Base-by-base conservation (phyloP, 352 stramenopile genomes). In the Globisporangium apiculatum region DNA sequence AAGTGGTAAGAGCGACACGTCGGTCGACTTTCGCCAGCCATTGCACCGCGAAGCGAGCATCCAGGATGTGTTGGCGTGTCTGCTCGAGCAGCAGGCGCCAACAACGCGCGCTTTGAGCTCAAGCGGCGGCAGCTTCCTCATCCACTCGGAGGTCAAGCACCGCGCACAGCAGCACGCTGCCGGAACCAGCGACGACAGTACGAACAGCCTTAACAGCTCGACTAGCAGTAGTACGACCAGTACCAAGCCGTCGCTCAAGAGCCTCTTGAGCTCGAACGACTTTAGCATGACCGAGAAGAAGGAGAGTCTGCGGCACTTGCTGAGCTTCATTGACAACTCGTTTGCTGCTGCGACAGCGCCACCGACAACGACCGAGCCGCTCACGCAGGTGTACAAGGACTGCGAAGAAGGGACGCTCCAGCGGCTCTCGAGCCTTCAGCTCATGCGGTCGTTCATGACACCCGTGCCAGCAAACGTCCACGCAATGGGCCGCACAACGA, bases 261-360 rank as follows among this genome's bases (percentile, higher is more conserved):
- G 81, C 48, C 65, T 94, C 10, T 63, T 94, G 55, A 91, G 83
- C 65, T 89, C 79, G n/a, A 86, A 82, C 48, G 68, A 88, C 53
- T 94, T 94, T 45, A 79, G 68, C 14, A 86, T 90, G 79, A 91
- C 76, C 31, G 79, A 94, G 63, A 94, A 94, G 73, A 94, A 94
- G 58, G 79, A 91, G 66, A 94, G 83, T 61, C 51, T 94, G 45
- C 77, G 78, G 36, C 81, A 91, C 51, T 51, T 94, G 38, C 66
- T 94, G 17, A 89, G 81, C 51, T 90, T 94, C 18, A 89, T 94
- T 48, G 83, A 94, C 71, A 94, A 71, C 43, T 89, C 79, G 49
- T 91, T 91, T 65, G 77, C 83, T 10, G 89, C 76, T 31, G 24
- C 24, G 24, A 31, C 24, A 3, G 24, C 24, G 24, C 24, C 24